Evolutionary conservation across 1,284 basidiomycete species (phyloP), one percentile per base, ranked within the genome.

Genomic region (Athelia psychrophila): DNA sequence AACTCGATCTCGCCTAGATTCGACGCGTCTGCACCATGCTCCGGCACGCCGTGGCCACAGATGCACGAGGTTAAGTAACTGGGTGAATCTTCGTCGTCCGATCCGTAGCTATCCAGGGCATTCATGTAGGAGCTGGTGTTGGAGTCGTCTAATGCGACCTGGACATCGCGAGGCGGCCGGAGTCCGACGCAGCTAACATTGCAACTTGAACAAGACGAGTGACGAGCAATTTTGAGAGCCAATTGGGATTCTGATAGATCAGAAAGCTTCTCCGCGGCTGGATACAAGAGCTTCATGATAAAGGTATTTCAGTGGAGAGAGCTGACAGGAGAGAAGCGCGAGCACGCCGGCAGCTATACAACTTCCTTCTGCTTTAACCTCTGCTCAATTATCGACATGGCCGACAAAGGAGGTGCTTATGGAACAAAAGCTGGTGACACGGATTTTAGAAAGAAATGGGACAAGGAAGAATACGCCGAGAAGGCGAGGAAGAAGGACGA

Each of bases 371-470:
- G 23, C 25, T 25, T 52, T 33, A 27, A 51, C 51, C 51, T 50
- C 30, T 48, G 49, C 52, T 18, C 40, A 51, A 23, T 33, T 33
- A n/a, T 51, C 47, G 55, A 47, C 59, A 86, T 88, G 86, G 72
- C 82, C 32, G 78, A 81, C 64, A 81, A 81, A 59, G 71, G 70
- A 42, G 83, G 83, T 51, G 81, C 84, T 20, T 85, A 86, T 58
- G 75, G 70, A 35, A 72, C 77, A 55, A 84, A 84, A 56, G 82
- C 86, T 13, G 66, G 74, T 12, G 88, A 91, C 65, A 88, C 86
- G 13, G 86, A 89, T 68, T 90, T 90, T 61, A 70, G 89, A 49
- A 86, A 85, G 70, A 92, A 88, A 79, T 92, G 89, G 89, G 88
- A 92, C 74, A 90, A 90, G 72, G 83, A 90, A 63, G 89, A 90